phyloP scores from a whole-genome alignment of 148 eudicot genomes.

The Pharnaceum exiguum region DNA sequence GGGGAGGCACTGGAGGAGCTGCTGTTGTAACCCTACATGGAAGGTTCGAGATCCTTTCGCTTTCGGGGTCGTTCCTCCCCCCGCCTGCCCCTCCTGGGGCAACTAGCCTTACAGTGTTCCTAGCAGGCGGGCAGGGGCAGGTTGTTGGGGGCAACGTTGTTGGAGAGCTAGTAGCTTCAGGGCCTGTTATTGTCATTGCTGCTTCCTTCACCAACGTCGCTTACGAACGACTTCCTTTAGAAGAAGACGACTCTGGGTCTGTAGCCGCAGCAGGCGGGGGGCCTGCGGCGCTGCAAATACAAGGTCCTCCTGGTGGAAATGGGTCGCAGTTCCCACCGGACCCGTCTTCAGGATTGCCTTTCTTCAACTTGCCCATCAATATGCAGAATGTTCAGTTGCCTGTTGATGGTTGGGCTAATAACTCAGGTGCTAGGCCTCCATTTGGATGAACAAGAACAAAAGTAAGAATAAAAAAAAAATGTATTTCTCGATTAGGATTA shows the following conservation, averaged over 20 bases:
- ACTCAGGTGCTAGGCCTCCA: slow-evolving; percentile 34
- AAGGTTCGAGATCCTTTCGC: slow-evolving; percentile 60
- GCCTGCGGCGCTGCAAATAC: background rate
- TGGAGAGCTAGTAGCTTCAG: slow-evolving; percentile 59
- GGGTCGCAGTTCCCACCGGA: slow-evolving; percentile 39
- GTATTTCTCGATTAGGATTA: slow-evolving; percentile 1
- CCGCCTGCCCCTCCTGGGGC: slow-evolving; percentile 82
- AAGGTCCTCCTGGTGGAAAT: slow-evolving; percentile 29
- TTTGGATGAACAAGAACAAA: slow-evolving; percentile 30
- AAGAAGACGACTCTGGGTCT: slow-evolving; percentile 51
- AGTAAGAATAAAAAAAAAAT: no score
- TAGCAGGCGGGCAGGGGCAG: slow-evolving; percentile 84
- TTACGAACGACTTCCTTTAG: slow-evolving; percentile 62
- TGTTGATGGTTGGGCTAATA: slow-evolving; percentile 47
- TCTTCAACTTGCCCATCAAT: slow-evolving; percentile 51
- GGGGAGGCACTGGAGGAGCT: slow-evolving; percentile 30
- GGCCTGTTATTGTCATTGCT: slow-evolving; percentile 69
- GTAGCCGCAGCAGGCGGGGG: background rate
- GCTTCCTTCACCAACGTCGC: slow-evolving; percentile 70
- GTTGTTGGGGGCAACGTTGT: slow-evolving; percentile 73
- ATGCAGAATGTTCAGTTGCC: slow-evolving; percentile 51
- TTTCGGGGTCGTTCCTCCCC: slow-evolving; percentile 59
- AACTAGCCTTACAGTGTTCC: slow-evolving; percentile 50
- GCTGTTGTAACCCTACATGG: slow-evolving; percentile 59
- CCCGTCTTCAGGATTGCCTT: slow-evolving; percentile 59